Evolutionary conservation across 345 rosid genomes (phyloP).

Genomic region (Bruguiera gymnorhiza): DNA sequence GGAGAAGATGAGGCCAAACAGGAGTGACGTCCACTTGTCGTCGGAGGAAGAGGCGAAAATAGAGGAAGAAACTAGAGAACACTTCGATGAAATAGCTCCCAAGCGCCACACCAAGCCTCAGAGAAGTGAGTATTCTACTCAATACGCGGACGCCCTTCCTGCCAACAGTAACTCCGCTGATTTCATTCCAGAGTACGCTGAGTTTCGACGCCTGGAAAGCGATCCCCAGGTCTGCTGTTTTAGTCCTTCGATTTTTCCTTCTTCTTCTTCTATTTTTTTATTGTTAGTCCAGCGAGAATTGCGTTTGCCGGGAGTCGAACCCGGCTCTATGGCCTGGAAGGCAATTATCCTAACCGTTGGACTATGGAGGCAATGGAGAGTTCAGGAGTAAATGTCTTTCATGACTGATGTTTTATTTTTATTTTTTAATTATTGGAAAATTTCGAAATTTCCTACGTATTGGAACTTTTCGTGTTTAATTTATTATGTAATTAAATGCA

Average conservation of each 20-base stretch:
- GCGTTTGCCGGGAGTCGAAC: conserved; percentile 78
- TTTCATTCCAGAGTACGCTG: conserved; percentile 35
- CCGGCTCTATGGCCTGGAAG: conserved; percentile 56
- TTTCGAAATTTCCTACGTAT: too few relatives aligned
- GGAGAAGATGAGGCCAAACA: conserved; percentile 34
- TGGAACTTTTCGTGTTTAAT: background rate
- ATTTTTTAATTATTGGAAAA: background rate
- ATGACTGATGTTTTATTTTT: background rate
- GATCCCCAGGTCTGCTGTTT: conserved; percentile 32
- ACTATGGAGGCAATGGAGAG: conserved; percentile 46
- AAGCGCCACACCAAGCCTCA: conserved; percentile 64
- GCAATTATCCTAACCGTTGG: conserved; percentile 93
- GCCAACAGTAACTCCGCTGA: background rate
- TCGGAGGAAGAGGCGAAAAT: conserved; percentile 43
- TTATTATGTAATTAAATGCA: conserved; percentile 13
- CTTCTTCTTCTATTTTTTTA: too few relatives aligned
- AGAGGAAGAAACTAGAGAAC: conserved; percentile 36
- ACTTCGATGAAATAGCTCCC: conserved; percentile 50
- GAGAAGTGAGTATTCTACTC: conserved; percentile 50
- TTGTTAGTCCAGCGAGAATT: background rate
- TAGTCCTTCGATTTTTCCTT: background rate
- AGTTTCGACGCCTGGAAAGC: conserved; percentile 47
- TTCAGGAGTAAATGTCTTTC: too few relatives aligned
- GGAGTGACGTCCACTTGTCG: conserved; percentile 53
- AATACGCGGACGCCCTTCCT: conserved; percentile 39